Percentiles rank a stretch among this genome's conserved stretches.
phyloP scores from a whole-genome alignment of 768 basidiomycete genomes.

The Mrakia frigida region DNA sequence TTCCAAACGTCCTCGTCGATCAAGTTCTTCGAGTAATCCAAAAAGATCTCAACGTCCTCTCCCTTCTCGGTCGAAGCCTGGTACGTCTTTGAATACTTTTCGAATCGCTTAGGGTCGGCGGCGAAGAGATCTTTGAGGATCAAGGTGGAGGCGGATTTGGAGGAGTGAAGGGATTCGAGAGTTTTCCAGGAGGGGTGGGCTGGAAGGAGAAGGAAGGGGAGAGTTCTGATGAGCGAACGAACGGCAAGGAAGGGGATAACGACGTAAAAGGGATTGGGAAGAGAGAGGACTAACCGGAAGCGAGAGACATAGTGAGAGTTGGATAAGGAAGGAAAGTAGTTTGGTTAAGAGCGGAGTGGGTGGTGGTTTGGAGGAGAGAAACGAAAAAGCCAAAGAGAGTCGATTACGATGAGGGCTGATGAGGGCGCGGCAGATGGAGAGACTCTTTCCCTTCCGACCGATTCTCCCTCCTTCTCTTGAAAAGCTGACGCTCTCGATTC shows the following conservation, averaged over 20 bases:
- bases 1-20: constrained; percentile 78
- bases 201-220: constrained; percentile 42
- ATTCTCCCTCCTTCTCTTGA: no score
- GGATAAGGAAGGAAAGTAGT: background rate
- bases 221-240: no score
- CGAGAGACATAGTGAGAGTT: constrained; percentile 32
- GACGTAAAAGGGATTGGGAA: background rate
- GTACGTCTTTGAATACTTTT: constrained; percentile 55
- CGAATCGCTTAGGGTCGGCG: constrained; percentile 77
- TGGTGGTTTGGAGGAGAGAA: background rate
- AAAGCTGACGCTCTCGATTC: no score
- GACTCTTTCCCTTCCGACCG: no score
- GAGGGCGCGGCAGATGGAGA: no score
- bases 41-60: constrained; percentile 69
- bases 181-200: constrained; percentile 88
- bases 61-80: constrained; percentile 54
- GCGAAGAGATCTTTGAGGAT: constrained; percentile 89
- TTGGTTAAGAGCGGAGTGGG: background rate
- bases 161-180: constrained; percentile 75
- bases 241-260: background rate
- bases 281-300: constrained; percentile 23
- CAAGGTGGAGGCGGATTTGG: constrained; percentile 60
- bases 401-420: no score
- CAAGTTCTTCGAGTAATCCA: constrained; percentile 96
- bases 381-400: background rate